phyloP scores from a whole-genome alignment of 495 filamentous ascomycete genomes.

The Lentithecium fluviatile region DNA sequence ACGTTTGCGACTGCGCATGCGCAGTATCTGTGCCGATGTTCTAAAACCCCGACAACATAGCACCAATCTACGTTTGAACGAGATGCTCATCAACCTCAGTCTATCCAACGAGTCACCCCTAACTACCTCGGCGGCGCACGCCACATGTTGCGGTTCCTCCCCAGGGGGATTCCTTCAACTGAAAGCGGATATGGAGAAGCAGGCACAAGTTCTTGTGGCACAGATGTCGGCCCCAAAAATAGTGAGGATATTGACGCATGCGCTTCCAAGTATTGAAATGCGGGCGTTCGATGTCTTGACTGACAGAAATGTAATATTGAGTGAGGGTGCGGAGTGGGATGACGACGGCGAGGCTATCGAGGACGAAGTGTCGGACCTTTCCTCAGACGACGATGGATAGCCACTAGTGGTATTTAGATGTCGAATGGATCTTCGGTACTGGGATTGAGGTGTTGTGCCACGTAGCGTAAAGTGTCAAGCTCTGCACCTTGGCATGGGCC shows the following conservation, averaged over 20 bases:
- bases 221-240: slow-evolving; percentile 17
- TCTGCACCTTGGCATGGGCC: too few relatives aligned
- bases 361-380: slow-evolving; percentile 15
- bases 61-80: slow-evolving; percentile 6
- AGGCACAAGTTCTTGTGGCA: slow-evolving; percentile 6
- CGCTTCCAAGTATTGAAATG: slow-evolving; percentile 16
- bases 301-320: slow-evolving; percentile 1
- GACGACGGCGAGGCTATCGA: slow-evolving; percentile 17
- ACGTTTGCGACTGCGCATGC: slow-evolving; percentile 12
- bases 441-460: too few relatives aligned
- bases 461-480: too few relatives aligned
- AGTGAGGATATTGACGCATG: slow-evolving; percentile 14
- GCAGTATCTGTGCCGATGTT: slow-evolving; percentile 3
- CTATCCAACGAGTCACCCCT: not conserved
- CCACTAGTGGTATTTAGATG: too few relatives aligned
- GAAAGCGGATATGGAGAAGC: slow-evolving; percentile 11
- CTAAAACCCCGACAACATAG: not conserved
- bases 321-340: slow-evolving; percentile 16
- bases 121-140: not conserved
- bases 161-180: too few relatives aligned
- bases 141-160: not conserved
- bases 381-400: too few relatives aligned
- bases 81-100: slow-evolving; percentile 10
- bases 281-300: slow-evolving; percentile 24
- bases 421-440: too few relatives aligned